These are phyloP conservation scores for Tuber melanosporum DNA, from an alignment of 495 filamentous ascomycete genomes.

Conservation along the genomic window DNA sequence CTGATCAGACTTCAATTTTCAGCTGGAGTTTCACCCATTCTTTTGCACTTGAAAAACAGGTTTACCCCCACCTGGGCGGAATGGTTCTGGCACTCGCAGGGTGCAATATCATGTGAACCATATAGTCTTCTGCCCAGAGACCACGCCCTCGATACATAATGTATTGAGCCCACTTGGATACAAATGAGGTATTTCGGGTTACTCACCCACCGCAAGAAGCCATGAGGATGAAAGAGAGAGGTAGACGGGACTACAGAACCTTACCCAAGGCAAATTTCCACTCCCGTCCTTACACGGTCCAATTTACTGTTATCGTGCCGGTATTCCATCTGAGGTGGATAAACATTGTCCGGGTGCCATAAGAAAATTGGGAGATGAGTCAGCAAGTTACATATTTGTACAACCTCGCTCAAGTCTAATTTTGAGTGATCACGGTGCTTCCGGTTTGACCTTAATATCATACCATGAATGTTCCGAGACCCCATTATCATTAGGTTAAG, in stretches of 20 bases:
- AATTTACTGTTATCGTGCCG: background rate
- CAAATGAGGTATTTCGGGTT: background rate
- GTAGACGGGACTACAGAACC: background rate
- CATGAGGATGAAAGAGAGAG: background rate
- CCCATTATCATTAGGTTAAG: background rate
- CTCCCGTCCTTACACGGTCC: background rate
- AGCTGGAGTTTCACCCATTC: background rate
- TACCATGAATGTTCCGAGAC: background rate
- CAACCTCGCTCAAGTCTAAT: background rate
- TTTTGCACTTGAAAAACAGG: background rate
- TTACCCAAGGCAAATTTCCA: background rate
- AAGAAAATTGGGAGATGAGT: background rate
- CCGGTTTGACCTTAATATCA: no score
- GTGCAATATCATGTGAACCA: background rate
- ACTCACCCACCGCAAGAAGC: background rate
- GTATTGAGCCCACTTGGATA: background rate
- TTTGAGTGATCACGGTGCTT: background rate
- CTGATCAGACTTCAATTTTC: background rate
- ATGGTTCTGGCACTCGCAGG: background rate
- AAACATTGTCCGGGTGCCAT: no score
- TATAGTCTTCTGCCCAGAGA: background rate
- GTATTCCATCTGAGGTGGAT: no score
- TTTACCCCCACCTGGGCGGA: background rate
- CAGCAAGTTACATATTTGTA: background rate
- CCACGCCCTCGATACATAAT: background rate